phyloP scores from a whole-genome alignment of 208 protist genomes.

The Trypanosoma boissoni region DNA sequence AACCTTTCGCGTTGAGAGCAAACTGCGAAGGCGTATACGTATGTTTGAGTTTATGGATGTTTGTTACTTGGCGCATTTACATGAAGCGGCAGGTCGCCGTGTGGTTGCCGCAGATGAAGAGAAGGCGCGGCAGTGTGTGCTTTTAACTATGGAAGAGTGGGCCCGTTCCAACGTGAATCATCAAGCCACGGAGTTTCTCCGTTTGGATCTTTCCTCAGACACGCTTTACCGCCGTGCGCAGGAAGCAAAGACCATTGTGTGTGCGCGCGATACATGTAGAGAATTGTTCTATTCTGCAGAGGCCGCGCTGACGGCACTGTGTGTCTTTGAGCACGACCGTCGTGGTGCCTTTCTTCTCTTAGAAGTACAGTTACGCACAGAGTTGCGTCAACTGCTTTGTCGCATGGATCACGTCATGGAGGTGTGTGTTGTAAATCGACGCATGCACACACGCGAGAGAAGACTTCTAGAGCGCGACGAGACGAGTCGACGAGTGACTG shows the following conservation, averaged over 20 bases:
- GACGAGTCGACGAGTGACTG: not conserved
- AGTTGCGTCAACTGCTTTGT: conserved; percentile 4
- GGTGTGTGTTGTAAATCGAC: conserved; percentile 2
- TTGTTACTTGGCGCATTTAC: conserved; percentile 4
- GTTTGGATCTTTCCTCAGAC: not conserved
- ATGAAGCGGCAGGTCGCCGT: not conserved
- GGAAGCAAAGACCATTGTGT: too few relatives aligned
- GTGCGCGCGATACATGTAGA: too few relatives aligned
- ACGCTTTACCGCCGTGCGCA: too few relatives aligned
- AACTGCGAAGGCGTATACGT: not conserved
- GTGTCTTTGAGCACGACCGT: conserved; percentile 7
- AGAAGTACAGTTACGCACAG: conserved; percentile 9
- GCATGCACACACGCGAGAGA: conserved; percentile 18
- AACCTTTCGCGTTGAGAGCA: conserved; percentile 2
- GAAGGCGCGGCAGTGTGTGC: not conserved
- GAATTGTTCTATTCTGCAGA: too few relatives aligned
- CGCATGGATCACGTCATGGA: not conserved
- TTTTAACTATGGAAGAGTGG: not conserved
- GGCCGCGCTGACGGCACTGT: not conserved
- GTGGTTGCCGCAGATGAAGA: not conserved
- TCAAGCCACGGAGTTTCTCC: not conserved
- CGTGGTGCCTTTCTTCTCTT: conserved; percentile 14
- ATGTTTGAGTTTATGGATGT: conserved; percentile 1
- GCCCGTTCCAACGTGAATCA: not conserved
- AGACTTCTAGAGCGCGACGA: conserved; percentile 7